phyloP scores from a whole-genome alignment of 2,329 filamentous ascomycete species.

The Aspergillus sp. region DNA sequence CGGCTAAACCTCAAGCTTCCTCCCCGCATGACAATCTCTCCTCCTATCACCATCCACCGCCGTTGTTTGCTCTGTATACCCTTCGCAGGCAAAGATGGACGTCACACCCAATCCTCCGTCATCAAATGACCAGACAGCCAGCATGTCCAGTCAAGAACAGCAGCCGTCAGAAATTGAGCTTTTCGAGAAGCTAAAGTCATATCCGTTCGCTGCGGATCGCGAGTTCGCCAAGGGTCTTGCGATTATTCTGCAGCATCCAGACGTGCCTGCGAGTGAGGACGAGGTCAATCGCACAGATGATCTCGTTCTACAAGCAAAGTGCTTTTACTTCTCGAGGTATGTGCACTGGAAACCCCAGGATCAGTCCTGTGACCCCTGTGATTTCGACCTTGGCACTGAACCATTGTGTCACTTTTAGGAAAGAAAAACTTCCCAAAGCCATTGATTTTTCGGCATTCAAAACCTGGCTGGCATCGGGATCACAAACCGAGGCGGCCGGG shows the following conservation, averaged over 20 bases:
- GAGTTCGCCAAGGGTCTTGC: constrained; percentile 50
- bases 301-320: constrained; percentile 46
- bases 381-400: not conserved
- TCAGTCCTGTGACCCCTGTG: not conserved
- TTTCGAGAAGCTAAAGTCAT: constrained; percentile 36
- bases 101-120: not conserved
- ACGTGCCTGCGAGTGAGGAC: constrained; percentile 35
- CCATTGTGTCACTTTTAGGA: constrained; percentile 25
- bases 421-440: constrained; percentile 35
- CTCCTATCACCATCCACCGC: too few relatives aligned
- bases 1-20: not conserved
- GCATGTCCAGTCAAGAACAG: not conserved
- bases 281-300: constrained; percentile 41
- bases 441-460: constrained; percentile 70
- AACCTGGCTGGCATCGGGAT: constrained; percentile 51
- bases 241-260: constrained; percentile 44
- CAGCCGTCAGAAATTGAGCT: constrained; percentile 11
- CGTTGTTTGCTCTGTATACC: not conserved
- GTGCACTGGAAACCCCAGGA: not conserved
- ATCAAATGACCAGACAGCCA: not conserved
- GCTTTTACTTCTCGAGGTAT: constrained; percentile 49
- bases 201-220: constrained; percentile 41
- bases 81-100: not conserved
- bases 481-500: constrained; percentile 5
- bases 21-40: too few relatives aligned